Evolutionary conservation across 352 stramenopile species (phyloP), one percentile per base, ranked within the genome.

Genomic region (Pythium pectinolyticum): DNA sequence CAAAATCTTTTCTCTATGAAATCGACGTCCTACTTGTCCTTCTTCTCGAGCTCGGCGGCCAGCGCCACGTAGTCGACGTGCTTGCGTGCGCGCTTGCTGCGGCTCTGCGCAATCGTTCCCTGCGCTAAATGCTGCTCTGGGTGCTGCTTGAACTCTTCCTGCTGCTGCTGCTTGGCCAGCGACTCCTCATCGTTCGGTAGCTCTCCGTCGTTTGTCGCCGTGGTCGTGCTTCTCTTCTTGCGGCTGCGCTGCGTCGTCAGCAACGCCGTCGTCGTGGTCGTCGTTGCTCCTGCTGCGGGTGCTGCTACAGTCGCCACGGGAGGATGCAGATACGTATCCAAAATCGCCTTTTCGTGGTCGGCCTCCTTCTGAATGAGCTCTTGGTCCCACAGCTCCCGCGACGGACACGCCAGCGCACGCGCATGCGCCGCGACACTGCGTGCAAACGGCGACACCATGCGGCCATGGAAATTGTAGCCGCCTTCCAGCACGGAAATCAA

Each of bases 381-480:
- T 10, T 81, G 69, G 57, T 83, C 61, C 76, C 80, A 88, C 9
- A 27, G 57, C 55, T 84, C 74, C 19, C 70, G 66, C 19, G 82
- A 71, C 11, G 80, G 82, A 45, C 75, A 74, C 19, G 81, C 67
- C 14, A 92, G 70, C 37, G 80, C 82, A 3, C 82, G 82, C 15
- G 82, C 70, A 37, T 94, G 83, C 0, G 83, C 82, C 5, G 84
- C 83, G 8, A 94, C 82, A 43, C 81, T 94, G 35, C 85, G 77
- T 10, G 84, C 86, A 40, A 95, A 93, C 19, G 83, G 79, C 11
- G 85, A 94, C 10, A 92, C 75, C 67, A 95, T 83, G 25, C 82
- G 85, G 3, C 82, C 85, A 51, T 95, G 78, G 48, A 92, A 91
- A 47, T 94, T 95, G 74, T 96, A 96, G 61, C 87, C 87, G 30